These are phyloP conservation scores for Coemansia umbellata DNA, from an alignment of 192 early-diverging fungal genomes.

Conservation along the genomic window DNA sequence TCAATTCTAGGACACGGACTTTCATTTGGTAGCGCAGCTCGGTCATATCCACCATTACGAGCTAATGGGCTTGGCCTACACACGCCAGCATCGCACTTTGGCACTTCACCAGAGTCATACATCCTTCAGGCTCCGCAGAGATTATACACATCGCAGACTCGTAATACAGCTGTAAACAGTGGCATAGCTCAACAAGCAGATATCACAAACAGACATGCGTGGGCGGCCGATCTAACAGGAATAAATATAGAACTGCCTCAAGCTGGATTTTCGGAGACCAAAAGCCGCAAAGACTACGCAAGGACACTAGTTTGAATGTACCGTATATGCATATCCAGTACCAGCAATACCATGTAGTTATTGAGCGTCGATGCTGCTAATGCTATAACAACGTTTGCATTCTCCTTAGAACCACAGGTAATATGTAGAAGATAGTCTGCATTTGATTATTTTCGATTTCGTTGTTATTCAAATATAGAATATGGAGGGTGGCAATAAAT, in stretches of 20 bases:
- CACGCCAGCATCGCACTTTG: background rate
- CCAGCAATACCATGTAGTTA: too few species aligned
- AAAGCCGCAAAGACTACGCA: background rate
- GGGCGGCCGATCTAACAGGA: background rate
- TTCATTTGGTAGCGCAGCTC: background rate
- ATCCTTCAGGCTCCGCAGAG: constrained; percentile 13
- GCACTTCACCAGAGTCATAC: background rate
- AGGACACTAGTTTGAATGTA: background rate
- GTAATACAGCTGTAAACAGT: background rate
- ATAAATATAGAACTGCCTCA: background rate
- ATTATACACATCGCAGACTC: constrained; percentile 13
- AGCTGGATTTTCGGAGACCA: background rate
- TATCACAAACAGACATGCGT: background rate
- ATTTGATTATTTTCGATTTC: too few species aligned
- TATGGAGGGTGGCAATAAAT: too few species aligned
- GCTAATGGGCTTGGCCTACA: background rate
- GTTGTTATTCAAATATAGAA: too few species aligned
- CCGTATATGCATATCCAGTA: too few species aligned
- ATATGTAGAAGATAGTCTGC: too few species aligned
- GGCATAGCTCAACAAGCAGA: background rate
- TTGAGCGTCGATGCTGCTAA: too few species aligned
- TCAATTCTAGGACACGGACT: background rate
- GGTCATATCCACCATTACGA: background rate
- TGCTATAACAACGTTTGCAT: too few species aligned
- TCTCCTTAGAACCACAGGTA: too few species aligned